Percentiles rank a stretch among this genome's conserved stretches.
These are phyloP conservation scores for Termitomyces sp. DNA, from an alignment of 768 basidiomycete species.

Conservation along the genomic window DNA sequence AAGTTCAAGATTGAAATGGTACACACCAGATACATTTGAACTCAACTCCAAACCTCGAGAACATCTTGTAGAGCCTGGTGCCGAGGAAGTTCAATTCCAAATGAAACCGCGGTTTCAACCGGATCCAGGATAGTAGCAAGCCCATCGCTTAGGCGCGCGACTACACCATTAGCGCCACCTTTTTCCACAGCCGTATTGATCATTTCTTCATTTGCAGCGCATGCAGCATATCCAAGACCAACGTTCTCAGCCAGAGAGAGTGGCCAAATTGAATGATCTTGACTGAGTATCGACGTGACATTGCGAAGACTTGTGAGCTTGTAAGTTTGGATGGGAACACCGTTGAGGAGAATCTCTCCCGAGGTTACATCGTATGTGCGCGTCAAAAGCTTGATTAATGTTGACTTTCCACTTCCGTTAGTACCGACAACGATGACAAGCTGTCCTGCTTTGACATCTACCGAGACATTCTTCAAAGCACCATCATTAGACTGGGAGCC, in stretches of 20 bases:
- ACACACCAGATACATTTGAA: constrained; percentile 9
- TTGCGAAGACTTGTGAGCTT: constrained; percentile 34
- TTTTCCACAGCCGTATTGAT: constrained; percentile 26
- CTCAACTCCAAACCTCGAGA: constrained; percentile 12
- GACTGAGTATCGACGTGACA: constrained; percentile 45
- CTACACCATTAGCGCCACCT: constrained; percentile 20
- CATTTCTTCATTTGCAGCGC: constrained; percentile 11
- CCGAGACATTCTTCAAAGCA: constrained; percentile 34
- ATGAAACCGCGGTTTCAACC: neutral
- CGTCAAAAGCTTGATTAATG: constrained; percentile 45
- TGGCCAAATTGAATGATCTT: constrained; percentile 45
- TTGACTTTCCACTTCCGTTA: constrained; percentile 55
- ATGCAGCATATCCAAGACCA: constrained; percentile 20
- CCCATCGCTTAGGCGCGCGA: constrained; percentile 7
- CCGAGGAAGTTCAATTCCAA: constrained; percentile 4
- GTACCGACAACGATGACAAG: constrained; percentile 53
- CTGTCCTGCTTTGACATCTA: constrained; percentile 41
- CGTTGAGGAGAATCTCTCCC: constrained; percentile 42
- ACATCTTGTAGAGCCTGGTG: constrained; percentile 12
- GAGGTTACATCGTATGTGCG: constrained; percentile 42
- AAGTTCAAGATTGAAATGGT: no score
- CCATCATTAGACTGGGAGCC: constrained; percentile 33
- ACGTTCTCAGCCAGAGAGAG: constrained; percentile 41
- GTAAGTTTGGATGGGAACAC: constrained; percentile 33
- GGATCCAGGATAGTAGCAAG: constrained; percentile 17